Evolutionary conservation across 768 basidiomycete genomes (phyloP).

Genomic region (Dacryopinax primogenitus): DNA sequence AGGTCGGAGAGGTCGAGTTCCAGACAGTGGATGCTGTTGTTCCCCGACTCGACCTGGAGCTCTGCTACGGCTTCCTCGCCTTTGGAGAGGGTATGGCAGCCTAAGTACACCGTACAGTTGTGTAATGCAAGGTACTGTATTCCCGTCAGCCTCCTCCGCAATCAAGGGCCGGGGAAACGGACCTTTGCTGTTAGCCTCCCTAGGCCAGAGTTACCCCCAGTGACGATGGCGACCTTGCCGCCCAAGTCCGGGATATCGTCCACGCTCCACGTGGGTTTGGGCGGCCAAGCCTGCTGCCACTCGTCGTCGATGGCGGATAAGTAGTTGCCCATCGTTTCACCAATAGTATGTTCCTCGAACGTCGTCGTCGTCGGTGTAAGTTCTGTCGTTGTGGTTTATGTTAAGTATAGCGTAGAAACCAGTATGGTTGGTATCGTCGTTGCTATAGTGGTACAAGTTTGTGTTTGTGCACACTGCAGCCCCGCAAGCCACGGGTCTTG

Average conservation of each 20-base stretch:
- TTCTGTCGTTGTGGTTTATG: too few species aligned
- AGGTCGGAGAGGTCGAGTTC: neutral
- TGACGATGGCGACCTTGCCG: neutral
- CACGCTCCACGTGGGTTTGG: neutral
- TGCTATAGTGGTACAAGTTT: neutral
- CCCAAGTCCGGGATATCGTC: neutral
- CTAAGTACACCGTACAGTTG: slow-evolving; percentile 11
- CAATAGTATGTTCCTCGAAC: too few species aligned
- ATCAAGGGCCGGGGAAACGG: neutral
- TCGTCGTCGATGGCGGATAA: neutral
- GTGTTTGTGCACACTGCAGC: neutral
- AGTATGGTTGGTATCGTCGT: neutral
- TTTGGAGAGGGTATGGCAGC: slow-evolving; percentile 2
- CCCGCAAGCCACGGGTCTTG: neutral
- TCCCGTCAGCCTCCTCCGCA: too few species aligned
- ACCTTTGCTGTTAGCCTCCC: neutral
- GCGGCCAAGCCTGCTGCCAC: neutral
- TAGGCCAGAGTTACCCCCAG: neutral
- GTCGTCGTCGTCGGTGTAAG: too few species aligned
- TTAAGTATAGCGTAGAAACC: too few species aligned
- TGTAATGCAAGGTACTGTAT: slow-evolving; percentile 9
- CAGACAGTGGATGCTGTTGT: neutral
- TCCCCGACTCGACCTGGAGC: neutral
- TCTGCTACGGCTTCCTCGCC: neutral
- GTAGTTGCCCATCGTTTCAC: neutral